phyloP scores from a whole-genome alignment of 139 green algal species.

The Pleodorina starrii region DNA sequence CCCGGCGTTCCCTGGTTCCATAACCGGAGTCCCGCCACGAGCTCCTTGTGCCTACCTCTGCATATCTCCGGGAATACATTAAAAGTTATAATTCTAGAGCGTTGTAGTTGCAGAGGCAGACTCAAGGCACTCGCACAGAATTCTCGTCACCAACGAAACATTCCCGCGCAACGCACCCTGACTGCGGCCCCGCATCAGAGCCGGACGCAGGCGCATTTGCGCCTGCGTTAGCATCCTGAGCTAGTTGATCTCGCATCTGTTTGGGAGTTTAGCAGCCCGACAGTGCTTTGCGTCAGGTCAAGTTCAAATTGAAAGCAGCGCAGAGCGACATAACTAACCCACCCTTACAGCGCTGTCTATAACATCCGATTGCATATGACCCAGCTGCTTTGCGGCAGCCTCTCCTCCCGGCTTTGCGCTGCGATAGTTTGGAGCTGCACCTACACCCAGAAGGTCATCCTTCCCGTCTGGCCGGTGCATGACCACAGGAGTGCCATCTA shows the following conservation, averaged over 20 bases:
- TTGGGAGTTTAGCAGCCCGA: too few relatives aligned
- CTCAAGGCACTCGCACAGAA: too few relatives aligned
- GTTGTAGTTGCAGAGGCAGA: too few relatives aligned
- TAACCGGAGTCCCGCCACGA: background rate
- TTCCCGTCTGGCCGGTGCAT: background rate
- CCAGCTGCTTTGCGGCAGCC: background rate
- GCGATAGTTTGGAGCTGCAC: background rate
- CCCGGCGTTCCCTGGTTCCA: background rate
- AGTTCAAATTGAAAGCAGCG: background rate
- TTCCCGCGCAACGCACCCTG: conserved; percentile 31
- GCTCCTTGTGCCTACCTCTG: conserved; percentile 26
- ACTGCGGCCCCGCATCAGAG: background rate
- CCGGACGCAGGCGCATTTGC: background rate
- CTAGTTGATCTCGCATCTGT: conserved; percentile 36
- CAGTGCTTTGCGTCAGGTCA: background rate
- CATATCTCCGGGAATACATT: background rate
- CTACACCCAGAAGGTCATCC: background rate
- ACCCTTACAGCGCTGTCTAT: conserved; percentile 17
- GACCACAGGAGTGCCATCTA: conserved; percentile 1
- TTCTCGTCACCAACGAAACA: background rate
- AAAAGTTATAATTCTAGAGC: background rate
- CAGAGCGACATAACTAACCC: background rate
- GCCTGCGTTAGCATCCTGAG: background rate
- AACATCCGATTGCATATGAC: conserved; percentile 12
- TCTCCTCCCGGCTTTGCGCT: background rate